Conservation (phyloP, 2,329 filamentous ascomycete genomes). For the Escovopsis sp. region DNA sequence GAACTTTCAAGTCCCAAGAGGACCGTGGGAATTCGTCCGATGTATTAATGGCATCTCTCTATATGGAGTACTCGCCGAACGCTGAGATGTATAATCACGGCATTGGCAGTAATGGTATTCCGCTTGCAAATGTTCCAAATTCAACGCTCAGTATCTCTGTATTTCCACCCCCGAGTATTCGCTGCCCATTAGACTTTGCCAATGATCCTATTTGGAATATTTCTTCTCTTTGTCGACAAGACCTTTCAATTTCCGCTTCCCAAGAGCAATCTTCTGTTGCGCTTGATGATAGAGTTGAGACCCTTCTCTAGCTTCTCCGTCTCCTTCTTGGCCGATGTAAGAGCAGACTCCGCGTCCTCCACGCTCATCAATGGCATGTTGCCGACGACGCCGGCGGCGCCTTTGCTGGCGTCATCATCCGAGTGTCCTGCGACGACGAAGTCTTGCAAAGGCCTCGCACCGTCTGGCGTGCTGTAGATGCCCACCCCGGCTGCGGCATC, state of each 20-base stretch:
- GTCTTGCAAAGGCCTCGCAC: conserved; percentile 20
- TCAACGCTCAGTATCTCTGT: too few relatives aligned
- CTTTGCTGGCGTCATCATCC: conserved; percentile 17
- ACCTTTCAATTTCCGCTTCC: conserved; percentile 15
- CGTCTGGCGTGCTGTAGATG: conserved; percentile 26
- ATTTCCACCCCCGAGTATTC: too few relatives aligned
- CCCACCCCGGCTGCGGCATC: conserved; percentile 29
- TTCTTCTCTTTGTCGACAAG: not conserved
- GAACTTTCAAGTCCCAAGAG: too few relatives aligned
- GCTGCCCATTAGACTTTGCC: too few relatives aligned
- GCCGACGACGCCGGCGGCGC: conserved; percentile 16
- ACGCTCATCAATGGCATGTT: conserved; percentile 44
- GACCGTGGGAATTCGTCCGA: too few relatives aligned
- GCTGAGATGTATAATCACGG: too few relatives aligned
- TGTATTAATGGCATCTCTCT: too few relatives aligned
- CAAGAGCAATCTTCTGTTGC: conserved; percentile 40
- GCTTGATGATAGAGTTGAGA: conserved; percentile 43
- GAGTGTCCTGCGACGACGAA: conserved; percentile 16
- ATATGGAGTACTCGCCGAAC: too few relatives aligned
- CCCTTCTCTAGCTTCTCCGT: conserved; percentile 48
- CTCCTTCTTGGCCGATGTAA: conserved; percentile 39
- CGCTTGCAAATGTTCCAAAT: too few relatives aligned
- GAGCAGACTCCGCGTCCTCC: conserved; percentile 46
- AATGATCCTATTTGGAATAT: not conserved
- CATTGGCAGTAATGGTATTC: too few relatives aligned